Evolutionary conservation across 2,329 filamentous ascomycete species (phyloP), one percentile per base, ranked within the genome.

Genomic region (Diaporthe citriasiana): DNA sequence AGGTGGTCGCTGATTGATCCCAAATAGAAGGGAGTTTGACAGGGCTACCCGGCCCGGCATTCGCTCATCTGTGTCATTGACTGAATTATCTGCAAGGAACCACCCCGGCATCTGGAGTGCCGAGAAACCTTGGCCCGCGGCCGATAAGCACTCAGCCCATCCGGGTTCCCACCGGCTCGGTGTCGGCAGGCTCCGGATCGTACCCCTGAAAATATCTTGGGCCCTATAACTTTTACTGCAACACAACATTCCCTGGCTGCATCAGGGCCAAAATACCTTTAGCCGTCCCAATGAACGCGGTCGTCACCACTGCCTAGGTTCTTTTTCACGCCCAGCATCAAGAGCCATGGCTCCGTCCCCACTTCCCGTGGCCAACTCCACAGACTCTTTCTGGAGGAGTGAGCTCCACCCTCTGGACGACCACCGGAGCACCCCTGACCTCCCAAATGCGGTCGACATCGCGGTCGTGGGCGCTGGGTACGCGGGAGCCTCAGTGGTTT

Each of bases 391-490:
- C 77, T 88, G 86, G 87, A 80, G 83, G 25, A 80, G 80, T 5
- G 75, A 84, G 33, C 82, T 81, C 9, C 81, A 85, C 75, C 73
- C 77, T 1, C 78, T 88, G 2, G 84, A 86, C 73, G 79, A 82
- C 71, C 79, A 84, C 75, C 81, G 84, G n/a, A 83, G 80, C 38
- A 84, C 81, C 0, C 77, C 81, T 4, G 75, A 76, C 12, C 77
- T 88, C 0, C 87, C 86, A 0, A 57, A 76, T 0, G 73, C 83
- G 40, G 82, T 80, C 40, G 86, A 88, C 59, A 83, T 89, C 68
- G 81, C 84, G 22, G 84, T 89, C 50, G 82, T 88, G 12, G 87
- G 87, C 0, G 83, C 84, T 19, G 87, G 87, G 0, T 87, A 84
- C 71, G 81, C 86, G 6, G 87, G 87, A 3, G 82, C 83, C 0